A percentile compares a stretch with the other conserved stretches of the same genome.
phyloP scores from a whole-genome alignment of 2,329 filamentous ascomycete genomes.

The Pseudogymnoascus sp. region DNA sequence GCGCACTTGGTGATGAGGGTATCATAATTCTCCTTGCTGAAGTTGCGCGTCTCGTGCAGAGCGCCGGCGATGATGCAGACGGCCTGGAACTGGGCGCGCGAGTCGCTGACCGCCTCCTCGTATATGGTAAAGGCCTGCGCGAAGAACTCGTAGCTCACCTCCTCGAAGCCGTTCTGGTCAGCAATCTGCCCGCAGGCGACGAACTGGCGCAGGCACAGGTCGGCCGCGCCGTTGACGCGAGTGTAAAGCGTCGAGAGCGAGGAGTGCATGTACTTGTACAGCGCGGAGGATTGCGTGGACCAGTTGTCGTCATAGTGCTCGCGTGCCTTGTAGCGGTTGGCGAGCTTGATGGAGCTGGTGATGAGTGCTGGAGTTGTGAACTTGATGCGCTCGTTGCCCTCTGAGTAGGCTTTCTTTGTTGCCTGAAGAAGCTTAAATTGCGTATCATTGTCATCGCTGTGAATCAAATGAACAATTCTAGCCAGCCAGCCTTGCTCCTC shows the following conservation, averaged over 20 bases:
- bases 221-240: slow-evolving; percentile 73
- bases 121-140: slow-evolving; percentile 98
- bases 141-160: slow-evolving; percentile 96
- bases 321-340: slow-evolving; percentile 76
- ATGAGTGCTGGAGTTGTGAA: slow-evolving; percentile 92
- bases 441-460: slow-evolving; percentile 78
- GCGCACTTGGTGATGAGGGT: slow-evolving; percentile 97
- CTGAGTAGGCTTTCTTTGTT: slow-evolving; percentile 74
- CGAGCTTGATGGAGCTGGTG: slow-evolving; percentile 82
- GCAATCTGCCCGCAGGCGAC: slow-evolving; percentile 87
- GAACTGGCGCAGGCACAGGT: slow-evolving; percentile 83
- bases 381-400: slow-evolving; percentile 90
- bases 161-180: slow-evolving; percentile 84
- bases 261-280: slow-evolving; percentile 95
- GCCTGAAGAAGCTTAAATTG: slow-evolving; percentile 91
- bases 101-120: slow-evolving; percentile 92
- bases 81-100: slow-evolving; percentile 93
- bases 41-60: slow-evolving; percentile 79
- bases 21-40: slow-evolving; percentile 96
- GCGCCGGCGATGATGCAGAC: slow-evolving; percentile 90
- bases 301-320: slow-evolving; percentile 80
- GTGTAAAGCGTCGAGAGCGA: slow-evolving; percentile 80
- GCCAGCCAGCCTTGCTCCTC: slow-evolving; percentile 98
- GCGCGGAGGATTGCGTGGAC: slow-evolving; percentile 63
- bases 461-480: slow-evolving; percentile 79